Evolutionary conservation across 176 grass and related monocot species (phyloP), one percentile per base, ranked within the genome.

Genomic region (Ananas comosus): DNA sequence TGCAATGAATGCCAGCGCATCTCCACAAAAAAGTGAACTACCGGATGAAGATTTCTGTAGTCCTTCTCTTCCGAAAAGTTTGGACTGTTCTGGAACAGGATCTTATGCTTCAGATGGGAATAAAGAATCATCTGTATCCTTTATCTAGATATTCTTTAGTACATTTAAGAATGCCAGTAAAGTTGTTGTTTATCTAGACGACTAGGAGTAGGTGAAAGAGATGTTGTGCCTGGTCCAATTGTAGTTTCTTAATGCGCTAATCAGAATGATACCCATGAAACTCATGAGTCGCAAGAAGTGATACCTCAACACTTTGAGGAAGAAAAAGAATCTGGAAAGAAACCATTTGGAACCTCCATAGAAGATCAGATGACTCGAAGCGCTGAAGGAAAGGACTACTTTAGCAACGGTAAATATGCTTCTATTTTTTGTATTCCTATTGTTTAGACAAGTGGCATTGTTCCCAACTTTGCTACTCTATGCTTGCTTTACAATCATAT

Each of bases 81-180:
- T 73, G 64, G 75, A 83, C 56, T 80, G 69, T 50, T 85, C 81
- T 51, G 87, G 66, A 82, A 79, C 76, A 79, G 58, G 78, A 81
- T 78, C 80, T 63, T 81, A 69, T 27, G 67, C 64, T 52, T 84
- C 72, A 51, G 85, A 86, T 85, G 68, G 80, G 64, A 79, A 86
- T 65, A 77, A 68, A 19, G 77, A 82, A 78, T 69, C 84, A 76
- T 74, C 63, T 69, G 92, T 91, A 96, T 68, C 73, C 63, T 84
- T 80, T 53, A 64, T 82, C 12, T 82, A 24, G 27, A 13, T 69
- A 58, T 68, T 66, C 53, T 81, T 33, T 73, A 54, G 27, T 58
- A 17, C 64, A 69, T 72, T 51, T 59, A 51, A 80, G 11, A 61
- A 79, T 75, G 50, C 79, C 59, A 33, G 63, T 11, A 49, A 65